Evolutionary conservation across 2,329 filamentous ascomycete species (phyloP).

Genomic region (Trichoderma sp.): DNA sequence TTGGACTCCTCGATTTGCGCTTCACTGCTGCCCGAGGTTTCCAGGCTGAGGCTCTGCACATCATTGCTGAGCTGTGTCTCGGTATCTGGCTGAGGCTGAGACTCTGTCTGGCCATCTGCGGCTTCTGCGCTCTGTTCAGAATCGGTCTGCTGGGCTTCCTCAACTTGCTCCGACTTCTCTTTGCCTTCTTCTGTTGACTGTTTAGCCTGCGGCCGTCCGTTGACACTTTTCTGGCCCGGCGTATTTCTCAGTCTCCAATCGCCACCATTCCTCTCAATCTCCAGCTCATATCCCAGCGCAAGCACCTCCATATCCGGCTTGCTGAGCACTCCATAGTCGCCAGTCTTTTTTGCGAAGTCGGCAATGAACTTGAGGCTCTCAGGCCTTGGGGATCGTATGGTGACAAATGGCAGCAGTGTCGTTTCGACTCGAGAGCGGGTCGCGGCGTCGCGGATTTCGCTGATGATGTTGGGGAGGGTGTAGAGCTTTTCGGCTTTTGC

Average conservation of each 20-base stretch:
- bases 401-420: conserved; percentile 82
- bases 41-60: conserved; percentile 36
- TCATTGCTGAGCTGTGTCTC: conserved; percentile 30
- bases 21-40: conserved; percentile 13
- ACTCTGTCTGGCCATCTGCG: conserved; percentile 31
- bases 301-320: conserved; percentile 86
- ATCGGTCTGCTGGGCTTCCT: conserved; percentile 34
- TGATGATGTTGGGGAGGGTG: conserved; percentile 82
- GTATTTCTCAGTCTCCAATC: conserved; percentile 80
- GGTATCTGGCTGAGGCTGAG: conserved; percentile 30
- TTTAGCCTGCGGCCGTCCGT: conserved; percentile 57
- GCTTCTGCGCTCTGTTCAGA: neutral
- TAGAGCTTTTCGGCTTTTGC: conserved; percentile 75
- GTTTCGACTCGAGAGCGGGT: conserved; percentile 83
- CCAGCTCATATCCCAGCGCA: conserved; percentile 91
- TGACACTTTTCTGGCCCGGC: conserved; percentile 78
- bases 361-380: conserved; percentile 79
- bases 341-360: conserved; percentile 86
- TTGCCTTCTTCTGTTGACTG: conserved; percentile 35
- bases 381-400: conserved; percentile 71
- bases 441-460: conserved; percentile 84
- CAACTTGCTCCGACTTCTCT: conserved; percentile 21
- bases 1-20: neutral
- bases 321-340: conserved; percentile 86
- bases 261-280: conserved; percentile 86